A percentile compares a stretch with the other conserved stretches of the same genome.
Conservation (phyloP, 2,329 filamentous ascomycete genomes). For the Pseudopithomyces maydicus region DNA sequence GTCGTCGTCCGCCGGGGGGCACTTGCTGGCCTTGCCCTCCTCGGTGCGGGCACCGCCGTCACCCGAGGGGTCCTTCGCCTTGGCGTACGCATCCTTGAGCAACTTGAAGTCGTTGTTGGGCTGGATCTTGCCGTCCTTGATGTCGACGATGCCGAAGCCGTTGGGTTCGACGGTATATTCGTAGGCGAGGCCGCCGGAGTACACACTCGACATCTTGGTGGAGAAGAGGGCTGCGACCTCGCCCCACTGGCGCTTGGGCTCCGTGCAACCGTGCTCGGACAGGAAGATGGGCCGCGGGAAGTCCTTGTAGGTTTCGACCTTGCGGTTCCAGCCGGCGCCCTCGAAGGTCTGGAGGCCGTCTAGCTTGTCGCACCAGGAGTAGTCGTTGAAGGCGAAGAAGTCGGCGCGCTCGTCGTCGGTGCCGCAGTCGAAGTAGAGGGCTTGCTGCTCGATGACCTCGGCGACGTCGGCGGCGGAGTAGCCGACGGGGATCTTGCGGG, state of each 20-base stretch:
- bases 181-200: conserved; percentile 95
- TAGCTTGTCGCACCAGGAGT: conserved; percentile 72
- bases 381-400: conserved; percentile 90
- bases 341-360: conserved; percentile 54
- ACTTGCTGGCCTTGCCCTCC: conserved; percentile 56
- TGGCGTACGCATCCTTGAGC: conserved; percentile 57
- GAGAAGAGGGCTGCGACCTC: conserved; percentile 82
- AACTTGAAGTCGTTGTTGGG: conserved; percentile 68
- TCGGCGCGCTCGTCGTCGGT: conserved; percentile 82
- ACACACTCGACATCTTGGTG: conserved; percentile 81
- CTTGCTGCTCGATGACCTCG: conserved; percentile 83
- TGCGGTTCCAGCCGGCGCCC: conserved; percentile 73
- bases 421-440: conserved; percentile 92
- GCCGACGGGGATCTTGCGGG: conserved; percentile 73
- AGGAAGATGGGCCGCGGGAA: conserved; percentile 69
- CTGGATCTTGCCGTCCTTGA: conserved; percentile 61
- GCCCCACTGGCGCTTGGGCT: conserved; percentile 78
- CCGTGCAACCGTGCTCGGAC: conserved; percentile 90
- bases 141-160: conserved; percentile 78
- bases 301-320: conserved; percentile 43
- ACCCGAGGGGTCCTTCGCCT: conserved; percentile 58
- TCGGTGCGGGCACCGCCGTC: conserved; percentile 63
- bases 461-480: conserved; percentile 87
- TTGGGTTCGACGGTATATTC: conserved; percentile 75
- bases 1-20: conserved; percentile 58